Base-by-base conservation (phyloP, 176 grass and related monocot species). In the Lolium perenne region DNA sequence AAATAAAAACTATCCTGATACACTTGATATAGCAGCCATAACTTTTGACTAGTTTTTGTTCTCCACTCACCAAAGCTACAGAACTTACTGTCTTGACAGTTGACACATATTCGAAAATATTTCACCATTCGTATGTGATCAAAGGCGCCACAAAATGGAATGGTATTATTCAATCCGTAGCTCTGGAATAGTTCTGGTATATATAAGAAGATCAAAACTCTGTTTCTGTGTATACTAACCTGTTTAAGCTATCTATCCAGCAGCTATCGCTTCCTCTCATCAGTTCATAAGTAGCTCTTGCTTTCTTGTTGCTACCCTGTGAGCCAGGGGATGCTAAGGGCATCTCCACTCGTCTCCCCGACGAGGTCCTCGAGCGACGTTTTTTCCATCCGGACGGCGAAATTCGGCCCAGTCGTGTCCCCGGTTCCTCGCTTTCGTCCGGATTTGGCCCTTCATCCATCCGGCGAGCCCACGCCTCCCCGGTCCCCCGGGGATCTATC, bases 211-310 rank as follows among this genome's bases (percentile, higher is more conserved):
- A 82, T 72, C 21, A 16, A 22, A 59, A 51, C 10, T 53, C 21
- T 60, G 62, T 71, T 71, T 62, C 64, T 16, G 53, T 38, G 60
- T 4, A 35, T 43, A 65, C 20, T 70, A 53, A 91, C 90, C 90
- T 82, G 90, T 78, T 91, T 81, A 85, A 82, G 38, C 47, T 78
- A 62, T 91, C 82, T 73, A 78, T 71, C 90, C 90, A 92, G 63
- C 62, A 84, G 84, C 47, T 83, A 35, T 80, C 71, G 29, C 58
- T 77, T 76, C 76, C 54, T 80, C 69, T 76, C 84, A 81, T 69
- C 13, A 80, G 68, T 65, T 80, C 84, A 18, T 81, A 47, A 20
- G 61, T 55, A 55, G 69, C 82, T 85, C 85, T 88, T 49, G 90
- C 82, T 57, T 88, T 91, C 90, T 91, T 86, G 51, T 80, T 81